These are phyloP conservation scores for Globisporangium yorkense DNA, from an alignment of 352 stramenopile species.

Conservation along the genomic window DNA sequence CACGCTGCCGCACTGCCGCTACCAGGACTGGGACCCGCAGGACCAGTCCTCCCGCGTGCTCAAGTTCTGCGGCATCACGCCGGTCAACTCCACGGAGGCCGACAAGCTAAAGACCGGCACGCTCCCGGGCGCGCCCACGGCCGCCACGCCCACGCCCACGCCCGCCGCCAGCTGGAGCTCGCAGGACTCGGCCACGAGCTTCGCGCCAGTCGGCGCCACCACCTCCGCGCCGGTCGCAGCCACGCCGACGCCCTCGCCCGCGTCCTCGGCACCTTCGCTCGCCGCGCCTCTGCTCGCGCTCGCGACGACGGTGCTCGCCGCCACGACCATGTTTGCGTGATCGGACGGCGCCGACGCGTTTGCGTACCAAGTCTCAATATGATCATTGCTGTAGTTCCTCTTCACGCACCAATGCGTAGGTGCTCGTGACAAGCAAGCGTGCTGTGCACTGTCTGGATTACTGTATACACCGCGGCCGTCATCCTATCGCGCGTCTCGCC, in stretches of 20 bases:
- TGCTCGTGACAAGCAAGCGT: too few relatives aligned
- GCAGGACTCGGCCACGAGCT: slow-evolving; percentile 17
- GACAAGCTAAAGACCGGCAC: slow-evolving; percentile 6
- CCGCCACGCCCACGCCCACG: slow-evolving; percentile 8
- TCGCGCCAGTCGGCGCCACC: slow-evolving; percentile 26
- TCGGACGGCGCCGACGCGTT: neutral
- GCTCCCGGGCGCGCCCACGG: neutral
- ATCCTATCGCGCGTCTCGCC: neutral
- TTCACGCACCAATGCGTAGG: too few relatives aligned
- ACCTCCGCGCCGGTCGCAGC: slow-evolving; percentile 26
- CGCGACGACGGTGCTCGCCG: neutral
- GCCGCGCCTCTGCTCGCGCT: slow-evolving; percentile 9
- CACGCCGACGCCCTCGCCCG: slow-evolving; percentile 13
- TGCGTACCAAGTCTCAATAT: too few relatives aligned
- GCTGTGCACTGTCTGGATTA: neutral
- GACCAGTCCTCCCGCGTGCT: slow-evolving; percentile 34
- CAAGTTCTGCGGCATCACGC: slow-evolving; percentile 41
- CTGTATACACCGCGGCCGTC: neutral
- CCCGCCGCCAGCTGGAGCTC: slow-evolving; percentile 19
- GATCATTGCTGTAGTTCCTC: too few relatives aligned
- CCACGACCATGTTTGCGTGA: neutral
- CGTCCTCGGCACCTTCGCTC: slow-evolving; percentile 6
- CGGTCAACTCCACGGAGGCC: slow-evolving; percentile 22
- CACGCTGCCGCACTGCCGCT: slow-evolving; percentile 51
- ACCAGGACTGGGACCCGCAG: slow-evolving; percentile 43